Percentiles rank a stretch among this genome's conserved stretches.
These are phyloP conservation scores for Trichosanthes cucumerina DNA, from an alignment of 306 rosid genomes.

Conservation along the genomic window DNA sequence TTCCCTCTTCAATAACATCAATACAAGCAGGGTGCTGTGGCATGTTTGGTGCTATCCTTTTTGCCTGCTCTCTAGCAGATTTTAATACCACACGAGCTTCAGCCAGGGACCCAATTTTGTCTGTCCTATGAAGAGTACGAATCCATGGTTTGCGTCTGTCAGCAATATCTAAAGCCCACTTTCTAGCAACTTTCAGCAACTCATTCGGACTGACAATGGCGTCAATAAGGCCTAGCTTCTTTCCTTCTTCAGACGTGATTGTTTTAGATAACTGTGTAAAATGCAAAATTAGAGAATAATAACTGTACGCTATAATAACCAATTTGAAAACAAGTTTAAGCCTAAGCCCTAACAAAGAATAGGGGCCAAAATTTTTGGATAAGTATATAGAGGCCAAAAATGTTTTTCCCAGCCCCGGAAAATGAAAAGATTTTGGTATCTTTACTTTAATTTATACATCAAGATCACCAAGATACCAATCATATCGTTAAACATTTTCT, in stretches of 20 bases:
- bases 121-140: slow-evolving; percentile 85
- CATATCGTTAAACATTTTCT: background rate
- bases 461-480: background rate
- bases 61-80: slow-evolving; percentile 57
- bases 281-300: background rate
- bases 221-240: slow-evolving; percentile 79
- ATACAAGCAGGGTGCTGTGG: slow-evolving; percentile 91
- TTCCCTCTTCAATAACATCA: slow-evolving; percentile 79
- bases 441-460: background rate
- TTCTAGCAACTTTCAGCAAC: slow-evolving; percentile 61
- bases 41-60: slow-evolving; percentile 66
- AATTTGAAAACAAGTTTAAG: background rate
- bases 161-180: slow-evolving; percentile 80
- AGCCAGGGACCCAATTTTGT: slow-evolving; percentile 59
- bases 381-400: background rate
- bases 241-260: slow-evolving; percentile 85
- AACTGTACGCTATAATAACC: background rate
- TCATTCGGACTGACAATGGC: slow-evolving; percentile 66
- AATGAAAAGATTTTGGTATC: background rate
- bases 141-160: slow-evolving; percentile 69
- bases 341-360: background rate
- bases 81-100: slow-evolving; percentile 59
- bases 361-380: background rate
- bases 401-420: background rate
- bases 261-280: slow-evolving; percentile 61